These are phyloP conservation scores for Aspergillus taichungensis DNA, from an alignment of 495 filamentous ascomycete genomes.

Conservation along the genomic window DNA sequence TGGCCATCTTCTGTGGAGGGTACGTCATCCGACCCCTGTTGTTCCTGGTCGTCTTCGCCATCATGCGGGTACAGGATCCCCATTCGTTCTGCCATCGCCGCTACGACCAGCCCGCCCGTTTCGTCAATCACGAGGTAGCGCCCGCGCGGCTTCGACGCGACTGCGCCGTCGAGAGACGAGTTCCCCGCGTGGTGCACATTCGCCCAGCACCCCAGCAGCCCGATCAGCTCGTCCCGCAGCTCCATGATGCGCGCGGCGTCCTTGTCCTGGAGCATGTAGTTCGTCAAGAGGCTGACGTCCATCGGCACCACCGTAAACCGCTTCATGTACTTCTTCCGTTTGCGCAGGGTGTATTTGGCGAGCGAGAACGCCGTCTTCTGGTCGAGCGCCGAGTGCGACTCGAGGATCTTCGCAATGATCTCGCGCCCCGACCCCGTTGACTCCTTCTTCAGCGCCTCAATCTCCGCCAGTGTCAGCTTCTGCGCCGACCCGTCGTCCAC, in stretches of 20 bases:
- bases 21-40: not conserved
- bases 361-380: conserved; percentile 91
- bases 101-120: conserved; percentile 75
- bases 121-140: conserved; percentile 89
- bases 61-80: conserved; percentile 61
- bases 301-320: conserved; percentile 77
- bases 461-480: conserved; percentile 73
- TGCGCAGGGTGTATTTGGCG: conserved; percentile 90
- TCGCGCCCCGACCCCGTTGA: conserved; percentile 74
- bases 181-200: conserved; percentile 50
- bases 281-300: conserved; percentile 63
- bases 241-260: conserved; percentile 79
- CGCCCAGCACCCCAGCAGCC: conserved; percentile 55
- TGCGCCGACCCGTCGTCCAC: conserved; percentile 77
- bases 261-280: conserved; percentile 66
- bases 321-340: conserved; percentile 85
- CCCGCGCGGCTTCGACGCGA: conserved; percentile 42
- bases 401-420: conserved; percentile 75
- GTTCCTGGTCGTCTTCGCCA: conserved; percentile 22
- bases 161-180: conserved; percentile 17
- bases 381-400: conserved; percentile 75
- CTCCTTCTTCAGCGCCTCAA: conserved; percentile 80
- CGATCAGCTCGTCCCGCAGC: conserved; percentile 76
- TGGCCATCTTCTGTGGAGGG: conserved; percentile 6
- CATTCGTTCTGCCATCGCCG: conserved; percentile 86